A percentile compares a stretch with the other conserved stretches of the same genome.
Conservation (phyloP, 257 asterid species). For the Solanum rostratum region DNA sequence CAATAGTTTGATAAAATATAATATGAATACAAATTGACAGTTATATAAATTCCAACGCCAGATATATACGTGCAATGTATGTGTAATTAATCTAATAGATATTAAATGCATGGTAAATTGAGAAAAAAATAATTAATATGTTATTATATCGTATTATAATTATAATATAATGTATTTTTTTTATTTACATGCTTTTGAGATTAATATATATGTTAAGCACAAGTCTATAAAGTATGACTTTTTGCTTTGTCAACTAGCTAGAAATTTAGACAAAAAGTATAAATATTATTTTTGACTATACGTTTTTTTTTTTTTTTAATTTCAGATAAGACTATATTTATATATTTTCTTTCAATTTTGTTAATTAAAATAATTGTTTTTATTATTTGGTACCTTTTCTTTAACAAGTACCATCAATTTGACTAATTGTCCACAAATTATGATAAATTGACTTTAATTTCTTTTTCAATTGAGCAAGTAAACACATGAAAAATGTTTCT, state of each 20-base stretch:
- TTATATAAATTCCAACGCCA: too few relatives aligned
- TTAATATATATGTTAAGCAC: not conserved
- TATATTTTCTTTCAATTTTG: fast-evolving
- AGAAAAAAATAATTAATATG: not conserved
- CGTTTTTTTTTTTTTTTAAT: too few relatives aligned
- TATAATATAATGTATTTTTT: not conserved
- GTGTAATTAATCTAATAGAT: not conserved
- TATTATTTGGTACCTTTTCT: not conserved
- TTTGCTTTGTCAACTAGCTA: not conserved
- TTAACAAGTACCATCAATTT: not conserved
- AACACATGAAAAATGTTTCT: not conserved
- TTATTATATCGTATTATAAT: not conserved
- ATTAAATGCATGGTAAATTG: not conserved
- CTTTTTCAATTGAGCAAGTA: not conserved
- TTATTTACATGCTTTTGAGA: not conserved
- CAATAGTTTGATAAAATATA: too few relatives aligned
- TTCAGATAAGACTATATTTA: not conserved
- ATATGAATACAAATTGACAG: too few relatives aligned
- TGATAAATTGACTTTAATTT: not conserved
- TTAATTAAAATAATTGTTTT: too few relatives aligned
- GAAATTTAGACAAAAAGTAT: not conserved
- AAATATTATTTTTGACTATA: not conserved
- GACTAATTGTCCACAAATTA: not conserved
- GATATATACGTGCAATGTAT: too few relatives aligned
- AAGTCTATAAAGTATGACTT: not conserved